These are phyloP conservation scores for Cyamopsis tetragonoloba DNA, from an alignment of 306 rosid species.

Conservation along the genomic window DNA sequence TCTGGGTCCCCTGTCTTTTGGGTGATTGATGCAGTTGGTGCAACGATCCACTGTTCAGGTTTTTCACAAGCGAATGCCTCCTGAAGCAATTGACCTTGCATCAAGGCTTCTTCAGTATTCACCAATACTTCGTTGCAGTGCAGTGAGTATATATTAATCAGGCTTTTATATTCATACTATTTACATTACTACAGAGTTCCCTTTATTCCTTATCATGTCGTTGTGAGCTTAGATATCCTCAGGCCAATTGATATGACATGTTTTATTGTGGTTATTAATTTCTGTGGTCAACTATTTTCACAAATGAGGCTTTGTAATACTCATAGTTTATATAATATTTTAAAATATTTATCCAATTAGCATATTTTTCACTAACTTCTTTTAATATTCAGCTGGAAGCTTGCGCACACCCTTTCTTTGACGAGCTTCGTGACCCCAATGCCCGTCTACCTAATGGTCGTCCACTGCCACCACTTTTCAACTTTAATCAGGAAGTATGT, in stretches of 20 bases:
- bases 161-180: neutral
- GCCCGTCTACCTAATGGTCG: constrained; percentile 86
- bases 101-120: constrained; percentile 98
- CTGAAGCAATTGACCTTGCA: constrained; percentile 97
- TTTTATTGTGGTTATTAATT: neutral
- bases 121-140: constrained; percentile 88
- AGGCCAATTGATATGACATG: constrained; percentile 7
- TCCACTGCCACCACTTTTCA: constrained; percentile 75
- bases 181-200: neutral
- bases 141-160: constrained; percentile 49
- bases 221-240: neutral
- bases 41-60: constrained; percentile 51
- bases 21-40: constrained; percentile 10
- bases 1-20: neutral
- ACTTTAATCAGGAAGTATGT: constrained; percentile 91
- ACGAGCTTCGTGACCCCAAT: constrained; percentile 87
- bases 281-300: neutral
- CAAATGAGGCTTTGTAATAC: neutral
- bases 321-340: neutral
- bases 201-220: neutral
- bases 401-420: constrained; percentile 86
- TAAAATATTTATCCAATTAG: constrained; percentile 12
- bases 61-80: constrained; percentile 93
- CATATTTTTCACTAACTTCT: constrained; percentile 14
- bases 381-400: constrained; percentile 76